Evolutionary conservation across 2,329 filamentous ascomycete species (phyloP), one percentile per base, ranked within the genome.

Genomic region (Pleoardoris graminearum): DNA sequence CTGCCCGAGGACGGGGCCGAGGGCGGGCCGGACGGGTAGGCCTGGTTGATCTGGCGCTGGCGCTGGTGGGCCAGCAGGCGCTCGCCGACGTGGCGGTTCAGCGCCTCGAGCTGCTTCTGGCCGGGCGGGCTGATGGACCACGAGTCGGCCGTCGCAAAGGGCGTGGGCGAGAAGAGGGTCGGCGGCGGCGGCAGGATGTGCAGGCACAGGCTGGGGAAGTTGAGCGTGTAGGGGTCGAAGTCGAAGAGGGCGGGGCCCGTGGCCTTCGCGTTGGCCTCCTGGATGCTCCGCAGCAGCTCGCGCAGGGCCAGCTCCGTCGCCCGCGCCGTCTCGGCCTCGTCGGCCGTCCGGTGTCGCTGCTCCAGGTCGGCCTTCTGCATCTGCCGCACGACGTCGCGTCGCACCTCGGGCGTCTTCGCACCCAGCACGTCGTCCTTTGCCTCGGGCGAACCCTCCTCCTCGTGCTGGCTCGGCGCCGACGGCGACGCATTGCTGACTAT

Each of bases 241-340:
- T 93, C 89, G 70, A 85, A 86, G 3, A 84, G 79, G 16, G 77
- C 59, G 50, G 55, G 67, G 69, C 57, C 78, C 61, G 54, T 76
- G 63, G 74, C 71, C 50, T 76, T 75, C 22, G 75, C 75, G 53
- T 87, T 91, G 59, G 92, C 91, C 57, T 91, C 90, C 68, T 89
- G 85, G 71, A 92, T 83, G 54, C 89, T 92, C 65, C 87, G 86
- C 49, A 96, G 75, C 38, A 97, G 79, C 75, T 97, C 93, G 57
- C 89, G 81, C 61, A 97, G 75, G 6, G 93, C 91, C 69, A 97
- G 76, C 75, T 96, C 91, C 19, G 92, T 86, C 4, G 92, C 92
- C 58, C 85, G 84, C 17, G 88, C 87, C n/a, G 85, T 91, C 69
- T 97, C 92, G 62, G 83, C 75, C 32, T 89, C 87, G 64, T 91